phyloP scores from a whole-genome alignment of 345 rosid genomes.

The Trapa incisa region DNA sequence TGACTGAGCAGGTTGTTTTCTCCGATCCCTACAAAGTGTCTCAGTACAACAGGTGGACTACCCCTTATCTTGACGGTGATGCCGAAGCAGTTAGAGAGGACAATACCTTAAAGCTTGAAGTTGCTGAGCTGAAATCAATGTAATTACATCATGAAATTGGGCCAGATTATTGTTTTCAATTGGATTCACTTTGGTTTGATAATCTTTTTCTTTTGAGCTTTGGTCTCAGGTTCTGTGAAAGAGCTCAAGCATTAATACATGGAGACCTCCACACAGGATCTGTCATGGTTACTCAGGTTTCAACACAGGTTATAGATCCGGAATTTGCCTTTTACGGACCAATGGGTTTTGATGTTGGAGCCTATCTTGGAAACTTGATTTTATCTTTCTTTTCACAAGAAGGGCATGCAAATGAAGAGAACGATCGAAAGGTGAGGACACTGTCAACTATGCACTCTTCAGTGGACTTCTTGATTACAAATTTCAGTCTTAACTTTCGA shows the following conservation, averaged over 20 bases:
- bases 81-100: slow-evolving; percentile 73
- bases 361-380: slow-evolving; percentile 79
- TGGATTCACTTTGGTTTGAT: not conserved
- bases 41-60: slow-evolving; percentile 59
- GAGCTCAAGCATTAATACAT: slow-evolving; percentile 80
- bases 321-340: slow-evolving; percentile 91
- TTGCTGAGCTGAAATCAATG: slow-evolving; percentile 83
- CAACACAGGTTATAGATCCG: slow-evolving; percentile 89
- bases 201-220: not conserved
- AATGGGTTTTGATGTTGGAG: slow-evolving; percentile 90
- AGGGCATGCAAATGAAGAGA: slow-evolving; percentile 53
- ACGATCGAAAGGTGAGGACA: slow-evolving; percentile 53
- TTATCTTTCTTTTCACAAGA: slow-evolving; percentile 88
- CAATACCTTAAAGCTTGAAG: slow-evolving; percentile 53
- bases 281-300: slow-evolving; percentile 73
- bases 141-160: slow-evolving; percentile 15
- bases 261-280: slow-evolving; percentile 98
- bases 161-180: not conserved
- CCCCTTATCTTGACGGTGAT: slow-evolving; percentile 78
- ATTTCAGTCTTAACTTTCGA: not conserved
- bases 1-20: slow-evolving; percentile 90
- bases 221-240: slow-evolving; percentile 75
- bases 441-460: not conserved
- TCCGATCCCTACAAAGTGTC: slow-evolving; percentile 85
- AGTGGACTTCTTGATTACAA: not conserved